Percentiles rank a stretch among this genome's conserved stretches.
These are phyloP conservation scores for Zalaria obscura DNA, from an alignment of 2,329 filamentous ascomycete genomes.

Conservation along the genomic window DNA sequence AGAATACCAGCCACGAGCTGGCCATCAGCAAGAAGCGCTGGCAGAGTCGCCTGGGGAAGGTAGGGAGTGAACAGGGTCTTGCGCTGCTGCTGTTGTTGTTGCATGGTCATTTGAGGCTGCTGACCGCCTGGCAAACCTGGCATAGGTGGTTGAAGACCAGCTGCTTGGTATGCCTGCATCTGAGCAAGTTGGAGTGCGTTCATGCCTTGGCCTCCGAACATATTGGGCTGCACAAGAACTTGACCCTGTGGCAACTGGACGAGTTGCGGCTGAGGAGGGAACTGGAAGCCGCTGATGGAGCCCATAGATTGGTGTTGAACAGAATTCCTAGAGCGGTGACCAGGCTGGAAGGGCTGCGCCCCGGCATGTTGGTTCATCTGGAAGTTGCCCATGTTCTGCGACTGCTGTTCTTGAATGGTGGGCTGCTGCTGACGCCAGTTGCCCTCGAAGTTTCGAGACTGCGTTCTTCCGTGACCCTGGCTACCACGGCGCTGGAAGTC, in stretches of 20 bases:
- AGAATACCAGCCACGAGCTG: slow-evolving; percentile 93
- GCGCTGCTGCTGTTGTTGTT: slow-evolving; percentile 77
- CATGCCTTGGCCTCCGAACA: slow-evolving; percentile 74
- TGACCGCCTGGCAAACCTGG: slow-evolving; percentile 51
- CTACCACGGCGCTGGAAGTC: slow-evolving; percentile 68
- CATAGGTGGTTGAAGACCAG: slow-evolving; percentile 57
- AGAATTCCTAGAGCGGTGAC: slow-evolving; percentile 74
- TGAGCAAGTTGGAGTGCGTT: slow-evolving; percentile 81
- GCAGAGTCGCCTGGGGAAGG: slow-evolving; percentile 83
- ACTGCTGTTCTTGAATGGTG: slow-evolving; percentile 32
- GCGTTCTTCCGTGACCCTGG: slow-evolving; percentile 64
- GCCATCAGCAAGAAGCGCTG: slow-evolving; percentile 77
- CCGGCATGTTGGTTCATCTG: slow-evolving; percentile 58
- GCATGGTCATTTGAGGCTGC: slow-evolving; percentile 53
- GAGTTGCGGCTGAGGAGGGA: slow-evolving; percentile 72
- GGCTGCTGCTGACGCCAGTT: slow-evolving; percentile 84
- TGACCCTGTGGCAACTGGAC: slow-evolving; percentile 74
- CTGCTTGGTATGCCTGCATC: slow-evolving; percentile 81
- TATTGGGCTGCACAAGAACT: slow-evolving; percentile 62
- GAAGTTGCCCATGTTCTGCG: slow-evolving; percentile 44
- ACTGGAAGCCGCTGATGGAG: slow-evolving; percentile 76
- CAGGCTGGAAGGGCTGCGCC: slow-evolving; percentile 71
- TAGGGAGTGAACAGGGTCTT: slow-evolving; percentile 99
- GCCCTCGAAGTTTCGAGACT: slow-evolving; percentile 89
- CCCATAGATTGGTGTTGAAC: slow-evolving; percentile 71